phyloP scores from a whole-genome alignment of 2,329 filamentous ascomycete genomes.

The Diplodia sapinea region DNA sequence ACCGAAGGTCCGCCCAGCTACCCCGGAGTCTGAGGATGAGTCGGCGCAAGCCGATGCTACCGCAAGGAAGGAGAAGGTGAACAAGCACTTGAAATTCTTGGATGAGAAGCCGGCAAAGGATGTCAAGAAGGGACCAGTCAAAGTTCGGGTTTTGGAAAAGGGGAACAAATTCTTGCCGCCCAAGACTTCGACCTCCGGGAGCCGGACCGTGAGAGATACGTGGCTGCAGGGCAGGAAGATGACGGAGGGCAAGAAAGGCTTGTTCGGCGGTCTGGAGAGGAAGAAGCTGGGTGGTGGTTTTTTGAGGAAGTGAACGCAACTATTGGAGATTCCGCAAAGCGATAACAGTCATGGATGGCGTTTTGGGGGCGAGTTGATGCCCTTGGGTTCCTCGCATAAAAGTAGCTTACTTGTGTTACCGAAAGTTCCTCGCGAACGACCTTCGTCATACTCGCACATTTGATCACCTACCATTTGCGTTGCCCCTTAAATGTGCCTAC shows the following conservation, averaged over 20 bases:
- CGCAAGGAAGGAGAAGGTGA: conserved; percentile 52
- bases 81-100: conserved; percentile 56
- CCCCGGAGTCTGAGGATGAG: conserved; percentile 46
- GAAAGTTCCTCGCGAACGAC: no score
- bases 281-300: conserved; percentile 40
- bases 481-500: no score
- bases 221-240: conserved; percentile 52
- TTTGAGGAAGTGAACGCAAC: conserved; percentile 35
- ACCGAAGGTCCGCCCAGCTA: conserved; percentile 52
- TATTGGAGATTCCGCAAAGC: not conserved
- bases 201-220: conserved; percentile 45
- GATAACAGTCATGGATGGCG: not conserved
- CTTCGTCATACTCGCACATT: no score
- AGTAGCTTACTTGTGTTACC: not conserved
- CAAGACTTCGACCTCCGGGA: conserved; percentile 49
- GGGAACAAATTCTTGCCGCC: conserved; percentile 52
- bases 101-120: conserved; percentile 58
- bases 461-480: no score
- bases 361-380: conserved; percentile 3
- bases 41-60: conserved; percentile 44
- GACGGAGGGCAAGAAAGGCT: conserved; percentile 36
- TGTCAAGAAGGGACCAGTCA: conserved; percentile 55
- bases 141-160: conserved; percentile 56
- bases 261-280: conserved; percentile 38
- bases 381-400: conserved; percentile 7